Evolutionary conservation across 345 rosid species (phyloP).

Genomic region (Brassica nigra): DNA sequence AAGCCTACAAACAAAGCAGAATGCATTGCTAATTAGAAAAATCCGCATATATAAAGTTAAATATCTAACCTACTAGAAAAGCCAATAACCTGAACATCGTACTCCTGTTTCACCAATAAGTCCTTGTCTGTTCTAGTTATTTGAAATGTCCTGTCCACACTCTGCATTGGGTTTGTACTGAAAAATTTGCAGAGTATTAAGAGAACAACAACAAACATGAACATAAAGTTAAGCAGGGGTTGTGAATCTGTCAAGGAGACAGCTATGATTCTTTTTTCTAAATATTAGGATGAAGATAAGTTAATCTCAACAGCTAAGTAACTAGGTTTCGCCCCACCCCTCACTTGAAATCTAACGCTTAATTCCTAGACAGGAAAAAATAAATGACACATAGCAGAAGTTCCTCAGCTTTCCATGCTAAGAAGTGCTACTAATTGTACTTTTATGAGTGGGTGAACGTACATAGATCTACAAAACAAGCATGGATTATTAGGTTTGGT

Average conservation of each 20-base stretch:
- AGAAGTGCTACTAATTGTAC: neutral
- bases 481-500: neutral
- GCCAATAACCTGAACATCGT: slow-evolving; percentile 72
- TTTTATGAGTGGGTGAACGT: neutral
- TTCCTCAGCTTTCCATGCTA: slow-evolving; percentile 1
- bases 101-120: slow-evolving; percentile 62
- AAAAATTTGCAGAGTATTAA: slow-evolving; percentile 26
- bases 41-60: neutral
- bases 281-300: slow-evolving; percentile 11
- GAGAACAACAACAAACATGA: slow-evolving; percentile 16
- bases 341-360: slow-evolving; percentile 5
- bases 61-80: slow-evolving; percentile 14
- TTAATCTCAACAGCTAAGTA: slow-evolving; percentile 7
- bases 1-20: slow-evolving; percentile 54
- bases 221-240: neutral
- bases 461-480: slow-evolving; percentile 1
- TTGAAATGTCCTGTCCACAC: slow-evolving; percentile 69
- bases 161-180: slow-evolving; percentile 73
- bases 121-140: slow-evolving; percentile 72
- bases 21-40: slow-evolving; percentile 22
- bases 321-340: slow-evolving; percentile 11
- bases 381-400: neutral
- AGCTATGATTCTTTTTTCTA: neutral
- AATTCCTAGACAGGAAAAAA: neutral
- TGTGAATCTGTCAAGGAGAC: slow-evolving; percentile 15